Evolutionary conservation across 169 alveolate species (phyloP).

Genomic region (Babesia ovata): DNA sequence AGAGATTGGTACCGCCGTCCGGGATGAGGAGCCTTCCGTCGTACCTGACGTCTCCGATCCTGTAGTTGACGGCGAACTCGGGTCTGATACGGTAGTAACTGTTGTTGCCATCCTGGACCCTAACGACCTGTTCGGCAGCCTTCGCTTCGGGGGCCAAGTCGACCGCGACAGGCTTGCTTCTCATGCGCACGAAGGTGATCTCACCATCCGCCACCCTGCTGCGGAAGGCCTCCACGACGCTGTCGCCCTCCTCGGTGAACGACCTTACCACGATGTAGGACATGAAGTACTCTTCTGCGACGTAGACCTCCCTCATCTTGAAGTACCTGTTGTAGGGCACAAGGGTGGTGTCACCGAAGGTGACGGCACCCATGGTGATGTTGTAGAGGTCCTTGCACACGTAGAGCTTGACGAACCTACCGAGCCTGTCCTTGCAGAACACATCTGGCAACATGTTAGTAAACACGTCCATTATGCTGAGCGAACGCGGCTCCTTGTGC

Average conservation of each 20-base stretch:
- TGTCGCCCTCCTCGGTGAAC: conserved; percentile 13
- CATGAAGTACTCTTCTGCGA: conserved; percentile 20
- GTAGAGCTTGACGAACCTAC: conserved; percentile 28
- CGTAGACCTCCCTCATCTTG: conserved; percentile 26
- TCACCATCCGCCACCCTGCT: not conserved
- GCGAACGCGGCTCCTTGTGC: conserved; percentile 31
- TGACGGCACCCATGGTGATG: conserved; percentile 34
- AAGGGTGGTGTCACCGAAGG: not conserved
- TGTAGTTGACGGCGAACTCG: conserved; percentile 26
- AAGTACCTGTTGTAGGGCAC: conserved; percentile 15
- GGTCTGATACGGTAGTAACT: conserved; percentile 20
- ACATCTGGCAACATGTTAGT: not conserved
- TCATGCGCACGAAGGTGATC: not conserved
- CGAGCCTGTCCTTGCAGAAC: conserved; percentile 32
- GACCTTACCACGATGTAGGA: conserved; percentile 23
- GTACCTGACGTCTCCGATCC: conserved; percentile 47
- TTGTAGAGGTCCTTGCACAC: conserved; percentile 36
- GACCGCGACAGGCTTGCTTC: not conserved
- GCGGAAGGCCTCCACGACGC: conserved; percentile 28
- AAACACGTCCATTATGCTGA: conserved; percentile 3
- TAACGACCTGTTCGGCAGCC: not conserved
- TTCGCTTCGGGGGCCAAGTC: conserved; percentile 6
- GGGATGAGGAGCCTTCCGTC: conserved; percentile 6
- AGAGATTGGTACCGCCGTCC: conserved; percentile 11
- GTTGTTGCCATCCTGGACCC: conserved; percentile 8